phyloP scores from a whole-genome alignment of 768 basidiomycete species.

The Lentinula boryana region DNA sequence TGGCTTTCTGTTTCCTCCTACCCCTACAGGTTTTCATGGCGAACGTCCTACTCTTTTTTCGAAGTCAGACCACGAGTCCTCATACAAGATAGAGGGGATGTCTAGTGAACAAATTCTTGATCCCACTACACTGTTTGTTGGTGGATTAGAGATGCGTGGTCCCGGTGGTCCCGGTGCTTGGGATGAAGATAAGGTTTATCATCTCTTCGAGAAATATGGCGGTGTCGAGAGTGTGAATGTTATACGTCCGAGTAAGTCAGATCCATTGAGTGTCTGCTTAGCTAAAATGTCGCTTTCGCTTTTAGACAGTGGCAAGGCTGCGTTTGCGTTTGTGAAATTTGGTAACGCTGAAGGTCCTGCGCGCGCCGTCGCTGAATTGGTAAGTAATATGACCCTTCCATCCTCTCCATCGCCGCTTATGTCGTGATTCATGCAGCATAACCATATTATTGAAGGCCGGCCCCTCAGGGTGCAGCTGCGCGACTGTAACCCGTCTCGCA shows the following conservation, averaged over 20 bases:
- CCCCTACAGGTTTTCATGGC: constrained; percentile 37
- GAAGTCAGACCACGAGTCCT: background rate
- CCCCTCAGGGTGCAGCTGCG: constrained; percentile 72
- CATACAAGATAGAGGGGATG: background rate
- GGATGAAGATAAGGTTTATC: constrained; percentile 58
- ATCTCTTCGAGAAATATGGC: constrained; percentile 60
- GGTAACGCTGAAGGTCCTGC: constrained; percentile 55
- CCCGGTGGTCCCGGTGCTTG: constrained; percentile 56
- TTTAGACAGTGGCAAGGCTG: constrained; percentile 56
- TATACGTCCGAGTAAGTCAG: constrained; percentile 52
- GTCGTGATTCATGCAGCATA: constrained; percentile 44
- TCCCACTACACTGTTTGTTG: constrained; percentile 69
- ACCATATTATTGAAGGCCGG: constrained; percentile 62
- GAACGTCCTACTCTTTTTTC: constrained; percentile 11
- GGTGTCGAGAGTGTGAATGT: constrained; percentile 60
- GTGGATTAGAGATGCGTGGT: constrained; percentile 63
- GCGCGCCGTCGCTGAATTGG: constrained; percentile 64
- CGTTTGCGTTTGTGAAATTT: constrained; percentile 77
- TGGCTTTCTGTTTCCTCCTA: constrained; percentile 40
- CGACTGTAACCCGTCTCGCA: constrained; percentile 56
- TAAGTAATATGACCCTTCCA: constrained; percentile 16
- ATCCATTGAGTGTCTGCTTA: background rate
- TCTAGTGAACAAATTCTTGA: constrained; percentile 41
- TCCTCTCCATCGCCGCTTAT: background rate
- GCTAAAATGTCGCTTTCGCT: background rate